phyloP scores from a whole-genome alignment of 441 rosid species.

The Aquilaria agallochum region DNA sequence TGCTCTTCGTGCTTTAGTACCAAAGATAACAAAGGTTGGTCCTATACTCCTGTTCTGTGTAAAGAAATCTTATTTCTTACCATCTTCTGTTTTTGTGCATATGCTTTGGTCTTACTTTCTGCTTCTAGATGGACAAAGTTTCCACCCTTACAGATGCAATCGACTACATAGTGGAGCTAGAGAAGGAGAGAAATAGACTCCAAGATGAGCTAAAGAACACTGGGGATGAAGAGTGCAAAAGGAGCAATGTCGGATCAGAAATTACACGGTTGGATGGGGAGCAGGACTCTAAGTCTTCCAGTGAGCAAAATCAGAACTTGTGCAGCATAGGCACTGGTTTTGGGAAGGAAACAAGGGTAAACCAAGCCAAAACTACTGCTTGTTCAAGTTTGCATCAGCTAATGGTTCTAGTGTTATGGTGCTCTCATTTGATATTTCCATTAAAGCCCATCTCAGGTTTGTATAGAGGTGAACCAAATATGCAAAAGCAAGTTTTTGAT shows the following conservation, averaged over 20 bases:
- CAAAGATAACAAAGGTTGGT: conserved; percentile 74
- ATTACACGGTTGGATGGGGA: conserved; percentile 11
- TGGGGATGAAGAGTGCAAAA: conserved; percentile 34
- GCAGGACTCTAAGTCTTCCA: conserved; percentile 11
- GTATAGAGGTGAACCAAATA: conserved; percentile 53
- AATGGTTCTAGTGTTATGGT: conserved; percentile 5
- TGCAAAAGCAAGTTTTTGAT: conserved; percentile 47
- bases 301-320: conserved; percentile 19
- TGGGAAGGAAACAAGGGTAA: background rate
- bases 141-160: conserved; percentile 69
- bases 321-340: conserved; percentile 9
- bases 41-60: background rate
- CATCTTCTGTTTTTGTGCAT: background rate
- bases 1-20: conserved; percentile 65
- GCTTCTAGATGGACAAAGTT: conserved; percentile 62
- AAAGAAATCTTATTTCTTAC: background rate
- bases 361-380: too few species aligned
- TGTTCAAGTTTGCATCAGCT: too few species aligned
- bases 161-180: conserved; percentile 54
- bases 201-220: conserved; percentile 48
- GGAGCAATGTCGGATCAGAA: conserved; percentile 12
- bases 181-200: conserved; percentile 41
- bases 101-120: conserved; percentile 11
- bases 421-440: background rate
- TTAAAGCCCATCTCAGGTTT: conserved; percentile 30